Base-by-base conservation (phyloP, 169 alveolate genomes). In the Nephromyces sp. region DNA sequence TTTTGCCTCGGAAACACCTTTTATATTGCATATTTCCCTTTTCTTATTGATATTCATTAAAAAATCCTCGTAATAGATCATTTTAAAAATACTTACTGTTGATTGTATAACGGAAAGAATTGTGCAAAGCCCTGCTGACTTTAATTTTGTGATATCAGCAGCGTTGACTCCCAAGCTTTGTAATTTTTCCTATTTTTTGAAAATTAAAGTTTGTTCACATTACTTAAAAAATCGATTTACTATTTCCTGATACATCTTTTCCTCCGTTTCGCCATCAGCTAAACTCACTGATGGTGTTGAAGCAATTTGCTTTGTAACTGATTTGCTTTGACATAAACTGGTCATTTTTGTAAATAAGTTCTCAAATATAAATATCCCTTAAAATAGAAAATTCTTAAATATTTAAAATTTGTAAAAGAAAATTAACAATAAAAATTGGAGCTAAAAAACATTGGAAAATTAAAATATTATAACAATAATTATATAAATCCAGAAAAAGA, bases 1-100 rank as follows among this genome's bases (percentile, higher is more conserved):
- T 89, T 97, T 96, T 28, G 92, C 96, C 77, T 96, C 99, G 52
- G 98, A 90, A 72, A 97, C 89, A 1, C 99, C 99, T 78, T 96
- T 96, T 22, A 97, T 90, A 28, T 70, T 64, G 0, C 75, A 43
- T 22, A 81, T 62, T 24, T 81, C 87, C 25, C 74, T 76, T 53
- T 66, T 75, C 70, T 75, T 66, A 3, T 8, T 30, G 64, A 2
- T 52, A 32, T 1, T 34, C 1, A 52, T 52, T 30, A 25, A 21
- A n/a, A n/a, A n/a, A n/a, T n/a, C n/a, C n/a, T n/a, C n/a, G n/a
- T n/a, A n/a, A n/a, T n/a, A n/a, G n/a, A n/a, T n/a, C n/a, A 15
- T 53, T 2, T 0, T 22, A 52, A 3, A 22, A 53, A 32, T 24
- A 2, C 72, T 57, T 43, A 76, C 82, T 1, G 84, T 81, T 8